Evolutionary conservation across 345 rosid genomes (phyloP).

Genomic region (Populus pruinosa): DNA sequence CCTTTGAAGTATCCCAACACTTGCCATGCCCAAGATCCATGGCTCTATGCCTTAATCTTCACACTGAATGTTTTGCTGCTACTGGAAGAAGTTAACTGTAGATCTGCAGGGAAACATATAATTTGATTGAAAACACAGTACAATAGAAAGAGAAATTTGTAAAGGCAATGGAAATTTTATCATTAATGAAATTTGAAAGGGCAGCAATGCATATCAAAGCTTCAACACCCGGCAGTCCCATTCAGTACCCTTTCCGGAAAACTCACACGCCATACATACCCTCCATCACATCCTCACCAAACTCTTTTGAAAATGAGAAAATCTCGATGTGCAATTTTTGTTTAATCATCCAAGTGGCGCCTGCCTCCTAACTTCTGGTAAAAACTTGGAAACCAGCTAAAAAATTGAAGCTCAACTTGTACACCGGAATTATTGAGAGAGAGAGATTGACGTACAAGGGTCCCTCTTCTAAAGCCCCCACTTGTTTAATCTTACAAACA

Average conservation of each 20-base stretch:
- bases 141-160: neutral
- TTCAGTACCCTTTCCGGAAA: constrained; percentile 28
- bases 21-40: constrained; percentile 69
- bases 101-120: constrained; percentile 26
- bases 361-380: neutral
- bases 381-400: neutral
- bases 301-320: constrained; percentile 24
- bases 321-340: constrained; percentile 9
- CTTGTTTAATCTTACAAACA: neutral
- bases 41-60: constrained; percentile 18
- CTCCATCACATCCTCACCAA: constrained; percentile 43
- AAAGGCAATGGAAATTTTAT: neutral
- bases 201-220: constrained; percentile 28
- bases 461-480: constrained; percentile 29
- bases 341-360: constrained; percentile 9
- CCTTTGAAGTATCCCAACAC: constrained; percentile 73
- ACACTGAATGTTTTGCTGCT: constrained; percentile 10
- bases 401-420: constrained; percentile 28
- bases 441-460: constrained; percentile 23
- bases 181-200: constrained; percentile 18
- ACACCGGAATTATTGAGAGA: constrained; percentile 7
- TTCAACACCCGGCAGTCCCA: constrained; percentile 40
- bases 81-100: constrained; percentile 23
- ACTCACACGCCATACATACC: constrained; percentile 49
- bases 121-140: neutral